A percentile compares a stretch with the other conserved stretches of the same genome.
Conservation (phyloP, 306 rosid genomes). For the Crotalaria pallida region DNA sequence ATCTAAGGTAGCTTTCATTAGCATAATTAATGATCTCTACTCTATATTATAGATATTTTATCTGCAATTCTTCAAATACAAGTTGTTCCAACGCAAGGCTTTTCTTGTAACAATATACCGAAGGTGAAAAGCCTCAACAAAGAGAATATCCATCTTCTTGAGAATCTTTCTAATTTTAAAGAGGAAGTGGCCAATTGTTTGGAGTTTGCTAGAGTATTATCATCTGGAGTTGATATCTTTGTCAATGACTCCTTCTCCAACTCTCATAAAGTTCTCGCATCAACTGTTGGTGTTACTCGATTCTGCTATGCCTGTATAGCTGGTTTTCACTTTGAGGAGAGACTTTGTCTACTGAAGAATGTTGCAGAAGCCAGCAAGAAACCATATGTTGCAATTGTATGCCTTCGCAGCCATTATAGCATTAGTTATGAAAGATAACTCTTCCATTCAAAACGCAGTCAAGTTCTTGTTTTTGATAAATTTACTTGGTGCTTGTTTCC, state of each 20-base stretch:
- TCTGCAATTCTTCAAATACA: conserved; percentile 48
- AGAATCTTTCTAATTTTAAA: conserved; percentile 64
- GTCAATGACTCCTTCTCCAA: conserved; percentile 78
- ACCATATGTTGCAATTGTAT: conserved; percentile 85
- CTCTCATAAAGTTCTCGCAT: conserved; percentile 80
- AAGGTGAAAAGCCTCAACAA: conserved; percentile 36
- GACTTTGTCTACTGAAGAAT: conserved; percentile 43
- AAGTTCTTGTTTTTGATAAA: neutral
- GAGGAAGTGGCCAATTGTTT: conserved; percentile 78
- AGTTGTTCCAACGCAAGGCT: conserved; percentile 47
- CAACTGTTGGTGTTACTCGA: conserved; percentile 82
- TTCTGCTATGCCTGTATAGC: conserved; percentile 69
- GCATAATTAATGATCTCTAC: conserved; percentile 21
- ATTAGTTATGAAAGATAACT: conserved; percentile 3
- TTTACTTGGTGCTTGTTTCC: conserved; percentile 13
- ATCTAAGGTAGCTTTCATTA: neutral
- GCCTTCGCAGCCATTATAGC: conserved; percentile 24
- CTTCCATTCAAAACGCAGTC: conserved; percentile 7
- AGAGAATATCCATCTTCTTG: conserved; percentile 56
- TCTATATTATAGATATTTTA: conserved; percentile 47
- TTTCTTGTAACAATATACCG: conserved; percentile 27
- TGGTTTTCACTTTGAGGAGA: conserved; percentile 84
- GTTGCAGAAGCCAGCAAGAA: conserved; percentile 39
- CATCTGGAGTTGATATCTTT: conserved; percentile 73
- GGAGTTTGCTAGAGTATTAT: conserved; percentile 52